These are phyloP conservation scores for Shiraia bambusicola DNA, from an alignment of 2,329 filamentous ascomycete genomes.

Conservation along the genomic window DNA sequence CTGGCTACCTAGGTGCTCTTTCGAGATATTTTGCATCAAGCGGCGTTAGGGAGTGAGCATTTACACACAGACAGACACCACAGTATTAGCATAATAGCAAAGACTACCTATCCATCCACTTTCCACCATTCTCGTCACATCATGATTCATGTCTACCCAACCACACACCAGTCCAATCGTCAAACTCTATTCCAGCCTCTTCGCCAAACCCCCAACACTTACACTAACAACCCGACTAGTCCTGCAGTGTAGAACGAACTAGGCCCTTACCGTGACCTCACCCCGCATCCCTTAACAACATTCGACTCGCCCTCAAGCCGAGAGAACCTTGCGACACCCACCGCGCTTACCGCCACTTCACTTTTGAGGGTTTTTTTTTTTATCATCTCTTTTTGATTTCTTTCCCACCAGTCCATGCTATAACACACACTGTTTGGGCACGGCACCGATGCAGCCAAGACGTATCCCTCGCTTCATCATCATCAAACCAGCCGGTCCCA, in stretches of 20 bases:
- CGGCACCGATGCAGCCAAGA: too few species aligned
- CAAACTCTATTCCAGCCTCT: constrained; percentile 1
- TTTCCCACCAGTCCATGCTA: too few species aligned
- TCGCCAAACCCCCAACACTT: constrained; percentile 10
- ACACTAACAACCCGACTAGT: neutral
- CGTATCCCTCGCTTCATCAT: too few species aligned
- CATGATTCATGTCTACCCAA: too few species aligned
- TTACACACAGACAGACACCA: constrained; percentile 14
- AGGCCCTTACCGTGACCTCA: constrained; percentile 27
- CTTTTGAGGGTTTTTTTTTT: neutral
- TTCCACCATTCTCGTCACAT: constrained; percentile 6
- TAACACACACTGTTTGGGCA: too few species aligned
- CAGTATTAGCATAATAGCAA: constrained; percentile 1
- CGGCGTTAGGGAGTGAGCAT: constrained; percentile 32
- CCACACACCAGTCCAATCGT: neutral
- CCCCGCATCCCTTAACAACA: constrained; percentile 19
- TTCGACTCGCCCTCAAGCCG: neutral
- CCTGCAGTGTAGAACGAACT: constrained; percentile 16
- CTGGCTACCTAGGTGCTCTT: constrained; percentile 5
- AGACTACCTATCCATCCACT: constrained; percentile 6
- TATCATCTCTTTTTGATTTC: neutral
- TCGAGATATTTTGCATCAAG: constrained; percentile 19
- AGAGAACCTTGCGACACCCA: neutral
- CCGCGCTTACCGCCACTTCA: constrained; percentile 8
- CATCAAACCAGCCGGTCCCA: too few species aligned